Percentiles rank a stretch among this genome's conserved stretches.
These are phyloP conservation scores for Tolypocladium nubicola DNA, from an alignment of 2,329 filamentous ascomycete species.

Conservation along the genomic window DNA sequence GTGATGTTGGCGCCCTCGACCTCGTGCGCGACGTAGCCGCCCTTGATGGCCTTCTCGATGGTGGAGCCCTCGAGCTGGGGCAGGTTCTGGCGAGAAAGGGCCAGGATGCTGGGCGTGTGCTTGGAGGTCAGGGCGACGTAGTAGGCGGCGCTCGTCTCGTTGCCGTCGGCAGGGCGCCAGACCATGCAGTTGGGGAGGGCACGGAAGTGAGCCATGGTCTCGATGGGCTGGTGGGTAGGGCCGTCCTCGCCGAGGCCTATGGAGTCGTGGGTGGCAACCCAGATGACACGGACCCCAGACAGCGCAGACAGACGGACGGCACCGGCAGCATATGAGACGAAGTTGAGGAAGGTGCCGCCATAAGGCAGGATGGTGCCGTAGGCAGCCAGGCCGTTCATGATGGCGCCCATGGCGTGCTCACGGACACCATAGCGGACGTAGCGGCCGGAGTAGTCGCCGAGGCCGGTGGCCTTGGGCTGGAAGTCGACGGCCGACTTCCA, in stretches of 20 bases:
- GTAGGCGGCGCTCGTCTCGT: slow-evolving; percentile 97
- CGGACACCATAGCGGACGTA: slow-evolving; percentile 90
- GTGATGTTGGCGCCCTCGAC: slow-evolving; percentile 76
- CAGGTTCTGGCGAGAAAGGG: slow-evolving; percentile 94
- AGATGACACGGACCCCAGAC: slow-evolving; percentile 83
- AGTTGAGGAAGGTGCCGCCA: slow-evolving; percentile 96
- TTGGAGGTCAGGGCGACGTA: slow-evolving; percentile 87
- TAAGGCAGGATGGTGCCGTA: slow-evolving; percentile 95
- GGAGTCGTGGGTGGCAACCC: slow-evolving; percentile 96
- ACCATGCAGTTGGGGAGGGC: slow-evolving; percentile 99
- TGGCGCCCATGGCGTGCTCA: slow-evolving; percentile 85
- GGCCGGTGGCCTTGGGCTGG: slow-evolving; percentile 76
- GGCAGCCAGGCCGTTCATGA: slow-evolving; percentile 89
- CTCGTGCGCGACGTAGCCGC: slow-evolving; percentile 86
- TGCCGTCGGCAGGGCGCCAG: slow-evolving; percentile 96
- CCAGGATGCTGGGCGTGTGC: slow-evolving; percentile 84
- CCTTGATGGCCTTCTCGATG: slow-evolving; percentile 83
- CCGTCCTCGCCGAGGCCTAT: slow-evolving; percentile 98
- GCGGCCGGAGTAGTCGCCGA: slow-evolving; percentile 83
- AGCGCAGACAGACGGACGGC: slow-evolving; percentile 89
- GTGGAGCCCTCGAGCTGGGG: slow-evolving; percentile 93
- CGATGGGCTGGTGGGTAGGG: slow-evolving; percentile 97
- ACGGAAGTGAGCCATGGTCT: slow-evolving; percentile 97
- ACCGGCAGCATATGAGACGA: slow-evolving; percentile 94
- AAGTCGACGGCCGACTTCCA: slow-evolving; percentile 98